A percentile compares a stretch with the other conserved stretches of the same genome.
phyloP scores from a whole-genome alignment of 2,329 filamentous ascomycete genomes.

The Hymenoscyphus fructigenus region DNA sequence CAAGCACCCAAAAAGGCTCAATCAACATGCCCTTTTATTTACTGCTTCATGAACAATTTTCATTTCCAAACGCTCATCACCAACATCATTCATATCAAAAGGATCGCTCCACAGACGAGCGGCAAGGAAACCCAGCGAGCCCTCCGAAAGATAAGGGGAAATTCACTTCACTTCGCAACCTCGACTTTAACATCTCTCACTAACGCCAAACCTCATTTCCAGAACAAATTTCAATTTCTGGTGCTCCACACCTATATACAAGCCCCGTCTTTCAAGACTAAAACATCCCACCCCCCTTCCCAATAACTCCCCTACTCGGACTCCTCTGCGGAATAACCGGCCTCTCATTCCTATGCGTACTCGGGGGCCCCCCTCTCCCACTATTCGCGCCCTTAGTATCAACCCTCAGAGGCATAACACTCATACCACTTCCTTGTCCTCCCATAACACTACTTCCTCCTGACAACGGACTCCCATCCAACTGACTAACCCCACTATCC shows the following conservation, averaged over 20 bases:
- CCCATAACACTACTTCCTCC: neutral
- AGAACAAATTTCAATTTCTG: no score
- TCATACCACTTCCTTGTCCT: neutral
- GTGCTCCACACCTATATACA: neutral
- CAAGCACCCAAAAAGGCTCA: no score
- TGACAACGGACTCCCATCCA: neutral
- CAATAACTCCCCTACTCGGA: neutral
- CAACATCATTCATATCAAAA: no score
- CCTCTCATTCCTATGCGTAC: neutral
- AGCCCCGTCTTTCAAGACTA: neutral
- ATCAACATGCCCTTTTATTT: no score
- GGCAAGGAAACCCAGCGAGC: no score
- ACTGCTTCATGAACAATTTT: no score
- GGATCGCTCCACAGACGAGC: no score
- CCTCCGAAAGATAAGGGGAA: no score
- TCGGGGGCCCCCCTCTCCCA: neutral
- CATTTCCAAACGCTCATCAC: no score
- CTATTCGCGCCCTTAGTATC: neutral
- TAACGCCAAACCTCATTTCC: no score
- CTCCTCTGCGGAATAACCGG: conserved; percentile 2
- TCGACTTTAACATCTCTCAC: no score
- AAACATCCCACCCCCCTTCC: neutral
- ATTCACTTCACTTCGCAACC: no score
- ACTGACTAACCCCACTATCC: neutral
- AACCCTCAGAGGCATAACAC: neutral